Evolutionary conservation across 2,329 filamentous ascomycete genomes (phyloP).

Genomic region (Penicillium sp.): DNA sequence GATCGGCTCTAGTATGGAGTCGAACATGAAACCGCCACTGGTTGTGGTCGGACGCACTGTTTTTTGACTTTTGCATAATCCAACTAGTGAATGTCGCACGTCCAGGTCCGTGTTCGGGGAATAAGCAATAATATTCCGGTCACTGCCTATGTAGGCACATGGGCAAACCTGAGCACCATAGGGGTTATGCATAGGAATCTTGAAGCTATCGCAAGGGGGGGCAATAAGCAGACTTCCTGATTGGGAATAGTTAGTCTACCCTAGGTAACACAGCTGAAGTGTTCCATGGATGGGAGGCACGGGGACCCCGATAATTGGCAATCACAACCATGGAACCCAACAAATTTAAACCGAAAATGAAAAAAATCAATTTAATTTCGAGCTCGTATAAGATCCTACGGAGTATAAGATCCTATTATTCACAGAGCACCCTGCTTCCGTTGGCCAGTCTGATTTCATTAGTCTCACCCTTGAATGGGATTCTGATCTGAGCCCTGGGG

Average conservation of each 20-base stretch:
- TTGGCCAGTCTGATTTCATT: conserved; percentile 24
- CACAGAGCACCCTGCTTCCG: conserved; percentile 23
- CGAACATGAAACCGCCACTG: not conserved
- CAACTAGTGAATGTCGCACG: conserved; percentile 3
- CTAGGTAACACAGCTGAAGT: not conserved
- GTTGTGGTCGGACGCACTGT: not conserved
- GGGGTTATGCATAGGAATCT: not conserved
- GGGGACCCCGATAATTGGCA: conserved; percentile 10
- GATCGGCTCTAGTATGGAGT: conserved; percentile 2
- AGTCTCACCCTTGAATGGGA: not conserved
- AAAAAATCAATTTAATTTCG: not conserved
- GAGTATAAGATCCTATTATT: conserved; percentile 2
- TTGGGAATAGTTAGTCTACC: conserved; percentile 11
- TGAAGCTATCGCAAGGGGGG: not conserved
- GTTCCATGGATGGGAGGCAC: conserved; percentile 16
- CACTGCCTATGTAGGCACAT: not conserved
- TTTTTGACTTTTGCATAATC: conserved; percentile 1
- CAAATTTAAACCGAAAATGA: not conserved
- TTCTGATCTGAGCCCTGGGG: not conserved
- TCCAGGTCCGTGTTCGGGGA: not conserved
- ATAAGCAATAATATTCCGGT: conserved; percentile 3
- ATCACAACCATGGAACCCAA: not conserved
- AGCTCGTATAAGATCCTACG: not conserved
- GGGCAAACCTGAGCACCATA: too few species aligned
- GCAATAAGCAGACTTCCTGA: conserved; percentile 19